Base-by-base conservation (phyloP, 1,284 basidiomycete genomes). In the Sphagnurus paluster region DNA sequence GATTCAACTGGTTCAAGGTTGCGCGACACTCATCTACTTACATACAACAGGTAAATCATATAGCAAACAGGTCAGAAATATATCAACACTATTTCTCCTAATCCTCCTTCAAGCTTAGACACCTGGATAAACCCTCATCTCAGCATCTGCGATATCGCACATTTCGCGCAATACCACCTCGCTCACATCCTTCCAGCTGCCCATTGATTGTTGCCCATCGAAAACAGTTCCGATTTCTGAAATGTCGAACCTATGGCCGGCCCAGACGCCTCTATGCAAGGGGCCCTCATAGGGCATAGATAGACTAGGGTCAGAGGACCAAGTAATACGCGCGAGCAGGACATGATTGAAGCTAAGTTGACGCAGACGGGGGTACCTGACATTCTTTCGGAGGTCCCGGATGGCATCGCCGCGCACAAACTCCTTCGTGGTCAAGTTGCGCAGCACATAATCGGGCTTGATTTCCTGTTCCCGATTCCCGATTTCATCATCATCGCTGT, bases 371-470 rank as follows among this genome's bases (percentile, higher is more conserved):
- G 26, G 25, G 16, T 30, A 26, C 16, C 20, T 16, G 2, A 26
- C 25, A 3, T 4, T 24, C 2, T 17, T 10, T 21, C 39, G 23
- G 9, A 40, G 25, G n/a, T 40, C 28, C 19, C 25, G 39, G 16
- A 40, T 32, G 11, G 39, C 39, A n/a, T 40, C 26, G 10, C 39
- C 39, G 24, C 39, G 39, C 10, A 40, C 24, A 16, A 26, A 40
- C 39, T 40, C 26, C 16, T 24, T 28, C 5, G 39, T 20, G 17
- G 39, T 40, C 2, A 40, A 10, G 26, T 40, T 30, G 16, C 39
- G 39, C 25, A 40, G 26, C 5, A 32, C 39, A 21, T 21, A 29
- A 4, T 7, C 2, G 9, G 7, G 9, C 35, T 17, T 20, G 21
- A 10, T 10, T 17, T 20, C 14, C 33, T 4, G 10, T 10, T 20